phyloP scores from a whole-genome alignment of 2,329 filamentous ascomycete genomes.

The Lizonia empirigonia region DNA sequence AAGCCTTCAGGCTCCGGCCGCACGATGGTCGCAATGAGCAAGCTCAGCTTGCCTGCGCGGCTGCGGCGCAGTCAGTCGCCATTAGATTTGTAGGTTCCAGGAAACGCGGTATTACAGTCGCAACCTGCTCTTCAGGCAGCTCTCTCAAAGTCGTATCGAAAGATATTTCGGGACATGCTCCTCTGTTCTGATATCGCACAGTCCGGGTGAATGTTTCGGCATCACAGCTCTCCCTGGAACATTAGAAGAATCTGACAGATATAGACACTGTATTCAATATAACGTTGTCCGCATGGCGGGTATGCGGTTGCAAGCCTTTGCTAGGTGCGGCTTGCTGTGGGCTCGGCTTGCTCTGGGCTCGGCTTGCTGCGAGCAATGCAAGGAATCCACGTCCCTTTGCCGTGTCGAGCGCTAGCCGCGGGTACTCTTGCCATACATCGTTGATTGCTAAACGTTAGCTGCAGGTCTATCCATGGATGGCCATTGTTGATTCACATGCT shows the following conservation, averaged over 20 bases:
- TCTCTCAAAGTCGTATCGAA: background rate
- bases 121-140: background rate
- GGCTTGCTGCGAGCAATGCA: background rate
- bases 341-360: slow-evolving; percentile 4
- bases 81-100: background rate
- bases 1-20: background rate
- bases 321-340: slow-evolving; percentile 3
- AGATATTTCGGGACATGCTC: background rate
- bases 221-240: background rate
- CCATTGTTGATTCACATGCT: background rate
- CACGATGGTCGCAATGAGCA: background rate
- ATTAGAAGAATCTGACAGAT: background rate
- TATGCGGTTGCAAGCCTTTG: background rate
- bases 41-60: background rate
- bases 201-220: background rate
- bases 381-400: slow-evolving; percentile 11
- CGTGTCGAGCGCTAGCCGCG: slow-evolving; percentile 8
- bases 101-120: background rate
- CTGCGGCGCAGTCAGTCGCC: slow-evolving; percentile 4
- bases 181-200: background rate
- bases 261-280: slow-evolving; percentile 6
- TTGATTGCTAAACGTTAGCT: slow-evolving; percentile 9
- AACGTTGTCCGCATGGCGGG: background rate
- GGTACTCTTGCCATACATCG: background rate
- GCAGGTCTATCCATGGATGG: slow-evolving; percentile 9